These are phyloP conservation scores for Arthrobotrys pseudoclavata DNA, from an alignment of 2,329 filamentous ascomycete species.

Conservation along the genomic window DNA sequence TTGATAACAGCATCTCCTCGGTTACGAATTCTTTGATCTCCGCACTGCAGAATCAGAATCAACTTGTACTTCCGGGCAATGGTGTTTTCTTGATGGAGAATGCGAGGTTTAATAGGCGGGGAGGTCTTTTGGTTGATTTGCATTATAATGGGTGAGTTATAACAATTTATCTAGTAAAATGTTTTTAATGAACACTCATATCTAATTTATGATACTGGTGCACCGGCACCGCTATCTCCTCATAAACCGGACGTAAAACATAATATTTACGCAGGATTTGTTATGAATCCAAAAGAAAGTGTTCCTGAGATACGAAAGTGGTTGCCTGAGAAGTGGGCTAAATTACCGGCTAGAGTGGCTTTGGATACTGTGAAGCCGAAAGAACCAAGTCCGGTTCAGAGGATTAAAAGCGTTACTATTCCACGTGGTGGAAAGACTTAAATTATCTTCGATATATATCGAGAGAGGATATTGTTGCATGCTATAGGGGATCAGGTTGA, in stretches of 20 bases:
- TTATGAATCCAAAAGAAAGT: not conserved
- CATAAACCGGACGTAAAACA: not conserved
- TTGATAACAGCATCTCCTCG: not conserved
- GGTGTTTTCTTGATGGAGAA: not conserved
- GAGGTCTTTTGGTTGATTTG: not conserved
- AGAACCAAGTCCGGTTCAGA: not conserved
- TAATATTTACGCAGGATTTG: conserved; percentile 1
- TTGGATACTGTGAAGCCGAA: not conserved
- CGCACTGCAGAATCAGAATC: not conserved
- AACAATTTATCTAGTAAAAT: not conserved
- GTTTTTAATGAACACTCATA: not conserved
- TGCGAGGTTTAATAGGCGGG: not conserved
- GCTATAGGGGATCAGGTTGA: too few species aligned
- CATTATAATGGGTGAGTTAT: conserved; percentile 6
- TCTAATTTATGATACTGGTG: not conserved
- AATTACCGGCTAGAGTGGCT: not conserved
- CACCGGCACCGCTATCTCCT: not conserved
- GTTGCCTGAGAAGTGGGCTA: conserved; percentile 6
- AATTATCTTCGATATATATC: not conserved
- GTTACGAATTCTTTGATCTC: conserved; percentile 11
- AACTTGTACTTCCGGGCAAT: not conserved
- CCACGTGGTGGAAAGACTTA: not conserved
- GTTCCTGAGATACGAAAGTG: not conserved
- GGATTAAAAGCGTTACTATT: not conserved
- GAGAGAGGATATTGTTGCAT: too few species aligned